These are phyloP conservation scores for Ustilago lituana DNA, from an alignment of 1,284 basidiomycete genomes.

Conservation along the genomic window DNA sequence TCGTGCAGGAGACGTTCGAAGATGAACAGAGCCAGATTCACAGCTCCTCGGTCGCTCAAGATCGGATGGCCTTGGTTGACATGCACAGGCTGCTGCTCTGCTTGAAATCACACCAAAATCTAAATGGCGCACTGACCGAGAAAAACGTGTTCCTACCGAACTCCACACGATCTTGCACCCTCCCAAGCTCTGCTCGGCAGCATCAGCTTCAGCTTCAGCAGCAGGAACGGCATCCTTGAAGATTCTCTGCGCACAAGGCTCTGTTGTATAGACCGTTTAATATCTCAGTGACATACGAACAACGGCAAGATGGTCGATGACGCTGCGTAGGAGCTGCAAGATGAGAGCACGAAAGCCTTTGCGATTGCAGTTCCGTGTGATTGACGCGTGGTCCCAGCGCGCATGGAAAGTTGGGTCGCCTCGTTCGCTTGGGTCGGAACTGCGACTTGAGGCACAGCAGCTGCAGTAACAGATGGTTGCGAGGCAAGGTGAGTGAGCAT, in stretches of 20 bases:
- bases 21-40: background rate
- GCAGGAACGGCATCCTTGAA: no score
- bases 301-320: no score
- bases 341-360: no score
- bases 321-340: no score
- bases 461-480: no score
- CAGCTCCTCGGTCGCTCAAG: background rate
- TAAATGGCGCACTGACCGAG: slow-evolving; percentile 1
- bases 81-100: background rate
- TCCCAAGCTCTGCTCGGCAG: no score
- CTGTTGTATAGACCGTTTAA: no score
- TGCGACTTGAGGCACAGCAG: slow-evolving; percentile 8
- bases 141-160: background rate
- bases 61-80: slow-evolving; percentile 5
- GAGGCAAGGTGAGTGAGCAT: slow-evolving; percentile 19
- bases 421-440: slow-evolving; percentile 12
- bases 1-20: slow-evolving; percentile 3
- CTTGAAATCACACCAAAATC: background rate
- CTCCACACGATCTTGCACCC: no score
- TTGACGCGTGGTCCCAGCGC: background rate
- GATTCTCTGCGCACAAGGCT: no score
- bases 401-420: slow-evolving; percentile 4
- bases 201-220: no score
- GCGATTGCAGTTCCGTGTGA: no score
- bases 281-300: no score